phyloP scores from a whole-genome alignment of 345 rosid species.

The Gossypium bickii region DNA sequence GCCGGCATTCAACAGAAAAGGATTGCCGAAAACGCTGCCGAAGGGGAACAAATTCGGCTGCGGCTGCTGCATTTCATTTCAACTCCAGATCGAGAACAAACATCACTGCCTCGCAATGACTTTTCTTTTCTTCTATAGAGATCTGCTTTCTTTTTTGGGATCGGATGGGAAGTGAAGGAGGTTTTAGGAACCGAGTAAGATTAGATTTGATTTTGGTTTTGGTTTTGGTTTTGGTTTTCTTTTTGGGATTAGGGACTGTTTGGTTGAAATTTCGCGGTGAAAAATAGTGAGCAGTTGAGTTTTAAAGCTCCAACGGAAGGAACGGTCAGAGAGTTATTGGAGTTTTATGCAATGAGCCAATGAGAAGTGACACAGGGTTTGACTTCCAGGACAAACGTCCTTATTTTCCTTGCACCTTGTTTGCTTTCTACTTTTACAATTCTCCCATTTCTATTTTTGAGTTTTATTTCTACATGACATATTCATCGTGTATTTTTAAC shows the following conservation, averaged over 20 bases:
- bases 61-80: slow-evolving; percentile 90
- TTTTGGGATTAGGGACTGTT: not conserved
- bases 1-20: slow-evolving; percentile 52
- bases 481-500: no score
- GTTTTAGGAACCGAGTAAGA: not conserved
- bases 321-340: not conserved
- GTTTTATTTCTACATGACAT: no score
- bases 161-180: not conserved
- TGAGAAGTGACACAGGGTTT: not conserved
- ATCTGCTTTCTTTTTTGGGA: not conserved
- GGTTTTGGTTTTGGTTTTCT: no score
- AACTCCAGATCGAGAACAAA: slow-evolving; percentile 18
- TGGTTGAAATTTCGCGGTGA: not conserved
- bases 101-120: not conserved
- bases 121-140: no score
- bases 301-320: not conserved
- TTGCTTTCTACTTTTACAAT: no score
- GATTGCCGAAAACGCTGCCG: slow-evolving; percentile 53
- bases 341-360: not conserved
- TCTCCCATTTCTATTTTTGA: no score
- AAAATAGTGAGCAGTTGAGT: not conserved
- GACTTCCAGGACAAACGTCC: not conserved
- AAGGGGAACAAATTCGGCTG: slow-evolving; percentile 65
- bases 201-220: not conserved
- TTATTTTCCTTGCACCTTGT: no score